Conservation (phyloP, 2,329 filamentous ascomycete species). For the Tricladium varicosporioides region DNA sequence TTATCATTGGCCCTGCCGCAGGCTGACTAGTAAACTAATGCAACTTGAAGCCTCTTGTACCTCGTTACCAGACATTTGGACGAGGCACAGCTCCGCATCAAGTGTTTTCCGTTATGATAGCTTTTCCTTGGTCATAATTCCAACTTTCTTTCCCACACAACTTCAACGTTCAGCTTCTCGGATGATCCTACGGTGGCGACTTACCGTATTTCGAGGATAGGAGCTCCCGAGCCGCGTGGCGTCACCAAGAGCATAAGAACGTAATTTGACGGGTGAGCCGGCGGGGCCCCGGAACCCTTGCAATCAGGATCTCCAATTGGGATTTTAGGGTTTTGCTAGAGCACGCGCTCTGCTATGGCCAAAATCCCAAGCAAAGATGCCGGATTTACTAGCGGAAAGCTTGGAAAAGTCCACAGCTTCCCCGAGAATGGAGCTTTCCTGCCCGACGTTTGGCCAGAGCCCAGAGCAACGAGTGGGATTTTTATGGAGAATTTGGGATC, state of each 20-base stretch:
- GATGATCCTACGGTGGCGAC: not conserved
- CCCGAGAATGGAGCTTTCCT: not conserved
- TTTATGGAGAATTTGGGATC: not conserved
- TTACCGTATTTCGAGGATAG: not conserved
- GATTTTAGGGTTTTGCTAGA: not conserved
- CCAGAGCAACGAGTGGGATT: too few species aligned
- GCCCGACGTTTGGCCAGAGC: too few species aligned
- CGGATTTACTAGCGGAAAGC: not conserved
- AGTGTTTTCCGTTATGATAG: not conserved
- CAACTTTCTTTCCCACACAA: not conserved
- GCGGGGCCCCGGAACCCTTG: not conserved
- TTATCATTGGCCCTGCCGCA: conserved; percentile 1
- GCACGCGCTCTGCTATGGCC: not conserved
- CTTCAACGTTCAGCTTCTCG: not conserved
- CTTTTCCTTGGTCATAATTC: not conserved
- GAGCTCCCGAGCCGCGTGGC: conserved; percentile 2
- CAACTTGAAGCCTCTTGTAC: not conserved
- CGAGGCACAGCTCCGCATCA: conserved; percentile 1
- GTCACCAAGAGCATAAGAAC: not conserved
- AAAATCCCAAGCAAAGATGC: not conserved
- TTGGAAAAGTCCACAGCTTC: not conserved
- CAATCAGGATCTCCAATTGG: not conserved
- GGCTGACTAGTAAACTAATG: not conserved
- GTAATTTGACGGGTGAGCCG: conserved; percentile 2
- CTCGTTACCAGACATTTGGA: conserved; percentile 7